Base-by-base conservation (phyloP, 2,329 filamentous ascomycete genomes). In the Ophiostoma perfectum region DNA sequence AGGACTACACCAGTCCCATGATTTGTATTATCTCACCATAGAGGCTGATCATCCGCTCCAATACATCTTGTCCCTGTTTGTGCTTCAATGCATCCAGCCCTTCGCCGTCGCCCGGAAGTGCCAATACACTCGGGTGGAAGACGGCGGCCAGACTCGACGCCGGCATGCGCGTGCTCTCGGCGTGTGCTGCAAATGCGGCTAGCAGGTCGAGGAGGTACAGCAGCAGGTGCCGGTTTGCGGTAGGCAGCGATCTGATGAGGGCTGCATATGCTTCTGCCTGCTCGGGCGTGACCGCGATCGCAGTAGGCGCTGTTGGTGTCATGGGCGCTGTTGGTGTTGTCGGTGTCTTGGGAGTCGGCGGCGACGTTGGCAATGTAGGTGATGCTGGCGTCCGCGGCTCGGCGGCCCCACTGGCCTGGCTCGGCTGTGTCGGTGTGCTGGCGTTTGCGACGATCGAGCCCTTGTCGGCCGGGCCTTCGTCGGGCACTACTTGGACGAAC, bases 111-210 rank as follows among this genome's bases (percentile, higher is more conserved):
- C 27, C 55, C 9, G 55, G 27, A 2, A 60, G 27, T 3, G 64
- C 45, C 11, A 66, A 9, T 12, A 66, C 38, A 44, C 64, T 41
- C 27, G 64, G 64, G 38, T 52, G 45, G 36, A 66, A 66, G 1
- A 66, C 64, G 8, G 64, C 64, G 2, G 64, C 64, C 44, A 66
- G 64, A 45, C 64, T 66, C 12, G 64, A 42, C 16, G 64, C 64
- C 64, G 64, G 45, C 64, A 66, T 66, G 27, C 64, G 64, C 12
- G 64, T 66, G 2, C 18, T 45, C 16, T 38, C 64, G 2, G 64
- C 42, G 12, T 66, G 64, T 27, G 18, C 45, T 16, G 64, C 64
- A 41, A 66, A 66, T 14, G 4, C 45, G 3, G 64, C 64, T 7
- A 66, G 45, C 45, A 66, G 36, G 18, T 66, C 64, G 5, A 66